Evolutionary conservation across 225 moss, liverwort and hornwort species (phyloP).

Genomic region (Bryoerythrophyllum caledonicum): DNA sequence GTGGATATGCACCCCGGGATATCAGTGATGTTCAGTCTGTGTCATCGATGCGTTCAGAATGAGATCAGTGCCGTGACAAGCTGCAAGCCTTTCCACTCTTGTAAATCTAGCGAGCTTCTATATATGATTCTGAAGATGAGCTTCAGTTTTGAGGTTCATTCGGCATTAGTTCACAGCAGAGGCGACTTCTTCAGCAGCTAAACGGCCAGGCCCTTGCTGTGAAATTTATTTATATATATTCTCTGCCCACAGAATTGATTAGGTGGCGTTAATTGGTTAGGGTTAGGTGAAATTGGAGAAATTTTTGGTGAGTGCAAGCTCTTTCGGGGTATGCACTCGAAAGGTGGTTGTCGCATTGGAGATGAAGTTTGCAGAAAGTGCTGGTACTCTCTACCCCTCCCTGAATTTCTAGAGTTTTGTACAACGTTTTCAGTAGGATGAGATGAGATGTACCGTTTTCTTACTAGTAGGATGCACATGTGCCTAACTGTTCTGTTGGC

Average conservation of each 20-base stretch:
- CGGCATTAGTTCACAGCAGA: conserved; percentile 3
- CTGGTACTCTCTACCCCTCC: background rate
- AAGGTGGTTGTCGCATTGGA: conserved; percentile 15
- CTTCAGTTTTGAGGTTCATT: background rate
- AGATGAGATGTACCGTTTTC: background rate
- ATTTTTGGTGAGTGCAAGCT: conserved; percentile 18
- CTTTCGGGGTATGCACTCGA: conserved; percentile 8
- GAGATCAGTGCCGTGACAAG: conserved; percentile 12
- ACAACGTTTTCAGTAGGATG: background rate
- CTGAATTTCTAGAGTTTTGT: background rate
- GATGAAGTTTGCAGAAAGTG: conserved; percentile 9
- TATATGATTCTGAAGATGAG: background rate
- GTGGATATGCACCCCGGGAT: conserved; percentile 40
- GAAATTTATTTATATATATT: background rate
- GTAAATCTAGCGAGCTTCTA: conserved; percentile 6
- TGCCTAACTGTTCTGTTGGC: conserved; percentile 7
- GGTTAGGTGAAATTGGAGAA: conserved; percentile 6
- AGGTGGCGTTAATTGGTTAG: conserved; percentile 6
- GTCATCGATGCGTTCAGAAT: conserved; percentile 76
- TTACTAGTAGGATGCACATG: background rate
- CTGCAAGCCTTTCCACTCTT: background rate
- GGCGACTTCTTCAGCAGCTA: background rate
- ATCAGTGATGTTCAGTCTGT: conserved; percentile 84
- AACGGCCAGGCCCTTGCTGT: background rate
- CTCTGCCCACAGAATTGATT: conserved; percentile 7